Base-by-base conservation (phyloP, 2,329 filamentous ascomycete genomes). In the Madurella mycetomatis region DNA sequence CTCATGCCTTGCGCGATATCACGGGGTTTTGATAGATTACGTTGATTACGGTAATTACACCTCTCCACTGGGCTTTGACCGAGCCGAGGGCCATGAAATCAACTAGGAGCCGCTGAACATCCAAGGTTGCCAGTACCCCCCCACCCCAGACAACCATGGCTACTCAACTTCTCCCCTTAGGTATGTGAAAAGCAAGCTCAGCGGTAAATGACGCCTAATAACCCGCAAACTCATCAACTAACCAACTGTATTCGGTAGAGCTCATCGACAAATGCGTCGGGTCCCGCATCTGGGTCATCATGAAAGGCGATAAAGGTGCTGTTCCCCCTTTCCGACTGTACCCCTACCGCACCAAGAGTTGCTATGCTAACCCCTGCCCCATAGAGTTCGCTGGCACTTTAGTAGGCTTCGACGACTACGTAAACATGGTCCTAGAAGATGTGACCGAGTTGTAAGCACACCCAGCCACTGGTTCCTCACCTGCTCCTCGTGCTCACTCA, bases 251-350 rank as follows among this genome's bases (percentile, higher is more conserved):
- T 12, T 11, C 42, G 47, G 60, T 67, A 96, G 94, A 99, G 75
- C 84, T 99, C 69, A 97, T 99, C 72, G 94, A 99, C 78, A 96
- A 96, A 75, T 99, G 94, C 70, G 92, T 99, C 62, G 94, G 94
- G 58, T 97, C 92, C 51, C 88, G 87, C 66, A 97, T 99, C 72
- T 96, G 92, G 92, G 92, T 99, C 60, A 85, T 99, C 66, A 99
- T 99, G 94, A 99, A 99, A 76, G 90, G 92, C 62, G 94, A 97
- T 70, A 97, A 96, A 79, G 94, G 94, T 95, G 30, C 34, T 25
- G 41, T 31, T 45, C 45, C 51, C n/a, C 42, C 44, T 25, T 45
- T n/a, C 53, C 5, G 11, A 15, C 44, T 12, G 34, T 30, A 40
- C 43, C n/a, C 39, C 19, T 11, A 0, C 8, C 13, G 9, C n/a